These are phyloP conservation scores for Dryas integrifolia DNA, from an alignment of 331 rosid species.

Conservation along the genomic window DNA sequence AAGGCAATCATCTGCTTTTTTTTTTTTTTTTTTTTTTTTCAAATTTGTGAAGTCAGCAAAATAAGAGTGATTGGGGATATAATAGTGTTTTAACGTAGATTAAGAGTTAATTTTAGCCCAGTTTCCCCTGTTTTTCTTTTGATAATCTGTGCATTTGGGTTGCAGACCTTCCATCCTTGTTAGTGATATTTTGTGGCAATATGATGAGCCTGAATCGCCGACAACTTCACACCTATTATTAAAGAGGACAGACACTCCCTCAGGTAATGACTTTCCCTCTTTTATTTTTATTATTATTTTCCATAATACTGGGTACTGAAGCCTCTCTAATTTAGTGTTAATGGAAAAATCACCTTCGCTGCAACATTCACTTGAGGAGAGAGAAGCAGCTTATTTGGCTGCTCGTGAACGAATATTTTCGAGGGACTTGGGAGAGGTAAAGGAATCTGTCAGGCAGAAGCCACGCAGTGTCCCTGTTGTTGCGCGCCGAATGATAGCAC, in stretches of 20 bases:
- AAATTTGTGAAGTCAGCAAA: not conserved
- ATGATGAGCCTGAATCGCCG: conserved; percentile 65
- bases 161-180: conserved; percentile 95
- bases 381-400: conserved; percentile 82
- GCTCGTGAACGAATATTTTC: conserved; percentile 92
- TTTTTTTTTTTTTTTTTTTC: not conserved
- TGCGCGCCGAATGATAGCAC: conserved; percentile 97
- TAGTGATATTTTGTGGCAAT: conserved; percentile 82
- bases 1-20: not conserved
- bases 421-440: conserved; percentile 44
- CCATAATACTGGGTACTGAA: not conserved
- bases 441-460: conserved; percentile 55
- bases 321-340: conserved; percentile 34
- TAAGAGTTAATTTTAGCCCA: not conserved
- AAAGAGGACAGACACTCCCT: conserved; percentile 59
- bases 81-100: not conserved
- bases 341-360: conserved; percentile 32
- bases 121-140: conserved; percentile 1
- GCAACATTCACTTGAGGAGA: conserved; percentile 70
- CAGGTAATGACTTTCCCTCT: conserved; percentile 52
- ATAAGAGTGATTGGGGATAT: not conserved
- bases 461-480: conserved; percentile 78
- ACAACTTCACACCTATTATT: conserved; percentile 62
- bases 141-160: conserved; percentile 33
- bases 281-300: not conserved